phyloP scores from a whole-genome alignment of 495 filamentous ascomycete species.

The Xylaria grammica region DNA sequence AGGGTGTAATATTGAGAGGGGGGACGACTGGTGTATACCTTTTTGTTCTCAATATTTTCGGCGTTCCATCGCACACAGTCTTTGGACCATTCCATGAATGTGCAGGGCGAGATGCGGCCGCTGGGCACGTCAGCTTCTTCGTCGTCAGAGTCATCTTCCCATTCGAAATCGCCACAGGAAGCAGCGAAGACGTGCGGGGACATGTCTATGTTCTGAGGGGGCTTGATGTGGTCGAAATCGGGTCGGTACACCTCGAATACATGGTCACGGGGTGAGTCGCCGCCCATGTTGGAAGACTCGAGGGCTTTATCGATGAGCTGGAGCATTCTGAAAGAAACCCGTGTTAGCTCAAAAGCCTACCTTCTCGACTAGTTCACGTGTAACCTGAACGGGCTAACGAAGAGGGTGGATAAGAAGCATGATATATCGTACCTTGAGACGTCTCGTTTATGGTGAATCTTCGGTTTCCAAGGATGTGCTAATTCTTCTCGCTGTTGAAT shows the following conservation, averaged over 20 bases:
- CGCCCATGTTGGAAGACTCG: conserved; percentile 16
- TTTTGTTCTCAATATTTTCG: conserved; percentile 1
- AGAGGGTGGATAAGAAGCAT: not conserved
- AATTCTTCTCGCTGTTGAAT: conserved; percentile 18
- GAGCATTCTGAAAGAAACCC: conserved; percentile 24
- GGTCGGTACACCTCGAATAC: conserved; percentile 27
- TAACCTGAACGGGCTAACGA: not conserved
- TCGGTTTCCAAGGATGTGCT: not conserved
- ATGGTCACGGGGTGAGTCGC: conserved; percentile 22
- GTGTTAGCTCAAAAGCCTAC: not conserved
- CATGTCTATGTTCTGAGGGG: conserved; percentile 22
- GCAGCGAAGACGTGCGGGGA: conserved; percentile 9
- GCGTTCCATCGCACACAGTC: conserved; percentile 21
- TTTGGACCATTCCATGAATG: conserved; percentile 27
- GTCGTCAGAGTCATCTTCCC: conserved; percentile 27
- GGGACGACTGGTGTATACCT: conserved; percentile 20
- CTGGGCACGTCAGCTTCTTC: conserved; percentile 26
- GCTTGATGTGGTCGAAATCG: conserved; percentile 16
- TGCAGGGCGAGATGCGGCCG: conserved; percentile 31
- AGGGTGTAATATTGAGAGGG: not conserved
- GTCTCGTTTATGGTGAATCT: conserved; percentile 10
- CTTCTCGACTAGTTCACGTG: not conserved
- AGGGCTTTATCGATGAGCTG: conserved; percentile 24
- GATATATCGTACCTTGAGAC: conserved; percentile 19
- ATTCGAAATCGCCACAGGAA: conserved; percentile 12